A percentile compares a stretch with the other conserved stretches of the same genome.
These are phyloP conservation scores for Paxillus ammoniavirescens DNA, from an alignment of 768 basidiomycete species.

Conservation along the genomic window DNA sequence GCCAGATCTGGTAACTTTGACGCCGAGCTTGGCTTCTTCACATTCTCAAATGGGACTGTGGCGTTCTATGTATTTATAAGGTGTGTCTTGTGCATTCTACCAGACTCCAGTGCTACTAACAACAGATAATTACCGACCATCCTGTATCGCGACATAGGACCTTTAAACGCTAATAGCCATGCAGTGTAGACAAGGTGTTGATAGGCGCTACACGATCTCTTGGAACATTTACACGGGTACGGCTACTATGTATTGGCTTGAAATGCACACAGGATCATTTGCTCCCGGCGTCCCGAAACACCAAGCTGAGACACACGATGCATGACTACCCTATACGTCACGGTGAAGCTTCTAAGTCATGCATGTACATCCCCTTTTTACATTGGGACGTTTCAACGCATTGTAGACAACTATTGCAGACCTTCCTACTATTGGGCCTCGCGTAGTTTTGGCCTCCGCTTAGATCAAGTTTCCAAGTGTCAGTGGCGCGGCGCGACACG, in stretches of 20 bases:
- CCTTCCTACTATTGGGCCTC: not conserved
- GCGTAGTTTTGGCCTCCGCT: not conserved
- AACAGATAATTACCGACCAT: not conserved
- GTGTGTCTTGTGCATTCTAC: no score
- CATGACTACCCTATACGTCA: not conserved
- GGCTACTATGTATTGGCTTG: not conserved
- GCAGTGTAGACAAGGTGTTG: not conserved
- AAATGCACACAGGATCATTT: not conserved
- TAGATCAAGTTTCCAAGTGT: not conserved
- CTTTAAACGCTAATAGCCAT: not conserved
- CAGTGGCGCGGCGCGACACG: not conserved
- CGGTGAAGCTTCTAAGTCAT: not conserved
- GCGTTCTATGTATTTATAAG: no score
- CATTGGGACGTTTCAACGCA: not conserved
- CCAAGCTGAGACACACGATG: not conserved
- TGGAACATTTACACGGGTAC: not conserved
- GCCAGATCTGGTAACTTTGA: not conserved
- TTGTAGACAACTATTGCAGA: no score
- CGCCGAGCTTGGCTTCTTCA: not conserved
- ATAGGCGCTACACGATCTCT: not conserved
- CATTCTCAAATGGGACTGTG: no score
- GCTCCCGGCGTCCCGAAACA: not conserved
- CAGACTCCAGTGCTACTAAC: no score
- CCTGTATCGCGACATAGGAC: not conserved
- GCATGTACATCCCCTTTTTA: not conserved